These are phyloP conservation scores for Hygrocybe coccinea DNA, from an alignment of 768 basidiomycete genomes.

Conservation along the genomic window DNA sequence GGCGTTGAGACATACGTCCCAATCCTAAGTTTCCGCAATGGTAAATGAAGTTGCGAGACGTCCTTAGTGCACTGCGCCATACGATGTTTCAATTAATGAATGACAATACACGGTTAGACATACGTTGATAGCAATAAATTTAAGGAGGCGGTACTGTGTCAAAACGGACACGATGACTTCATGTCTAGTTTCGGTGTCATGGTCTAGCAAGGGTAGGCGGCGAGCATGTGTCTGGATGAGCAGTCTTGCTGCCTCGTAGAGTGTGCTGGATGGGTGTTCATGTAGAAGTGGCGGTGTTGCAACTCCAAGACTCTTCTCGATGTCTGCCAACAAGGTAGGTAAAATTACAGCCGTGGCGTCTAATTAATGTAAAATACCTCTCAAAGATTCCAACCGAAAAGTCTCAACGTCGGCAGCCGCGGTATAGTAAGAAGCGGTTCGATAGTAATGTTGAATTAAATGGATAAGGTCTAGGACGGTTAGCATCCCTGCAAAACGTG, in stretches of 20 bases:
- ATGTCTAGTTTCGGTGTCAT: slow-evolving; percentile 88
- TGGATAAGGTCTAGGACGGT: slow-evolving; percentile 99
- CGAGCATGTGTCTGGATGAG: slow-evolving; percentile 95
- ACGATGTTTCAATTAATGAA: slow-evolving; percentile 11
- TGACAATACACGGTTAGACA: slow-evolving; percentile 19
- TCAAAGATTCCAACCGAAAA: slow-evolving; percentile 79
- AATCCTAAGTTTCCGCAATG: slow-evolving; percentile 82
- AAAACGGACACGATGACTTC: slow-evolving; percentile 94
- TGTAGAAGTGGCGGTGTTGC: slow-evolving; percentile 85
- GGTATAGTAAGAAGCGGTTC: slow-evolving; percentile 76
- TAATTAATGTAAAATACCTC: slow-evolving; percentile 54
- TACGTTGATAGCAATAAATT: slow-evolving; percentile 97
- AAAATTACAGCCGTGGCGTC: slow-evolving; percentile 2
- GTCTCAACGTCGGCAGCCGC: slow-evolving; percentile 89
- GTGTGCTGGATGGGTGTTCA: slow-evolving; percentile 81
- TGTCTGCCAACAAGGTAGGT: slow-evolving; percentile 49
- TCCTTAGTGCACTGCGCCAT: slow-evolving; percentile 77
- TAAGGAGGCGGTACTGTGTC: slow-evolving; percentile 96
- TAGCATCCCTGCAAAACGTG: slow-evolving; percentile 95
- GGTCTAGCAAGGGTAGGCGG: slow-evolving; percentile 87
- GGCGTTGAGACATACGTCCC: slow-evolving; percentile 81
- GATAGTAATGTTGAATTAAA: slow-evolving; percentile 97
- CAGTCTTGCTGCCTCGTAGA: slow-evolving; percentile 85
- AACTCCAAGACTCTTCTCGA: slow-evolving; percentile 88
- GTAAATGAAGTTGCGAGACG: slow-evolving; percentile 71